Percentiles rank a stretch among this genome's conserved stretches.
Evolutionary conservation across 1,139 yeast species (phyloP).

Genomic region (Candida sp.): DNA sequence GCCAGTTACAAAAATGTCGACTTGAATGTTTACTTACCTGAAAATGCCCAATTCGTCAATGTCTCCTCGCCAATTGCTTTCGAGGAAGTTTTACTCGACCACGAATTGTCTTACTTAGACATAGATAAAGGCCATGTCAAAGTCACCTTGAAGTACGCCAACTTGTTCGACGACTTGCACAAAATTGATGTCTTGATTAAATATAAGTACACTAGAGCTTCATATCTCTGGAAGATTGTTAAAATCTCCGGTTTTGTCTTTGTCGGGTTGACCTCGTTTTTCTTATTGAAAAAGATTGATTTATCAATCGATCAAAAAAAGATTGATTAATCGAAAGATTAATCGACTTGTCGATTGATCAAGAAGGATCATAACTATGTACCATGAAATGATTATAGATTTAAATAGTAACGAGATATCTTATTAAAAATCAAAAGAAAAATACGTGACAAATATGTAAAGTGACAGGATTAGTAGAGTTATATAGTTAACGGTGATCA

Average conservation of each 20-base stretch:
- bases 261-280: slow-evolving; percentile 57
- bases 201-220: slow-evolving; percentile 56
- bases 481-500: no score
- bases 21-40: slow-evolving; percentile 76
- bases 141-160: slow-evolving; percentile 57
- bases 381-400: neutral
- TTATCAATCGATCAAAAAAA: slow-evolving; percentile 18
- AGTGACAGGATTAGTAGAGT: no score
- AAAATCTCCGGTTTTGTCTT: slow-evolving; percentile 65
- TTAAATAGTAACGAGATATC: no score
- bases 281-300: slow-evolving; percentile 41
- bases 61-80: slow-evolving; percentile 56
- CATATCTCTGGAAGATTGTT: slow-evolving; percentile 62
- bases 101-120: slow-evolving; percentile 71
- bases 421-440: no score
- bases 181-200: slow-evolving; percentile 55
- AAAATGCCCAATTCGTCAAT: slow-evolving; percentile 68
- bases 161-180: slow-evolving; percentile 70
- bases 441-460: no score
- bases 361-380: neutral
- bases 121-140: slow-evolving; percentile 76
- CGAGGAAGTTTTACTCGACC: slow-evolving; percentile 27
- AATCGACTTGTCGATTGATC: neutral
- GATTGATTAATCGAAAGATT: neutral
- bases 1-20: slow-evolving; percentile 62